Evolutionary conservation across 306 rosid genomes (phyloP), one percentile per base, ranked within the genome.

Genomic region (Arachis stenosperma): DNA sequence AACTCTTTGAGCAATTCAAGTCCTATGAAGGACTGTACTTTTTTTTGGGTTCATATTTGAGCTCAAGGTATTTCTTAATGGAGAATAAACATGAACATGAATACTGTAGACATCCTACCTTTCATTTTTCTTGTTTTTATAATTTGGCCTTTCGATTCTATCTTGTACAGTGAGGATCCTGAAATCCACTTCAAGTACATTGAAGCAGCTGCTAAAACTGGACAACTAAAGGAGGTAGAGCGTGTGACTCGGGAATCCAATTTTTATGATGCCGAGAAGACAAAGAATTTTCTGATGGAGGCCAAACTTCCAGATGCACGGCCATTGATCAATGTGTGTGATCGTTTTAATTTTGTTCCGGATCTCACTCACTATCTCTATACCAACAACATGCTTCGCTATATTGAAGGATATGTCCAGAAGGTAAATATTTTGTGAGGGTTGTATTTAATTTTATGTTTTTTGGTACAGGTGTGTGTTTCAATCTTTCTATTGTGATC

Each of bases 301-400:
- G 88, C 88, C 30, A 90, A 90, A 80, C 91, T 90, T 77, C 96
- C 96, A 0, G 93, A 90, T 81, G 96, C 96, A 6, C 87, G 96
- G 3, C 96, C 96, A 3, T 83, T 90, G 50, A 90, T 90, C 72
- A 90, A 90, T 81, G 96, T 90, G 61, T 90, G 96, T 58, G 96
- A 88, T 58, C 90, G 96, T 62, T 90, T 90, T 75, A 90, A 93
- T 61, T 90, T 86, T 86, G 96, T 90, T 81, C 96, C 96, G 1
- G 96, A 90, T 88, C 93, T 91, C 86, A 91, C 89, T 50, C 97
- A 89, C 76, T 89, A 88, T 79, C 84, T 91, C 75, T 89, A 91
- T 84, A 81, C 92, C 27, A 86, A 56, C 80, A 89, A 91, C 81
- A 91, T 89, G 97, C 96, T 91, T 74, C 87, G 92, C 0, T 90